These are phyloP conservation scores for Pseudofabraea citricarpa DNA, from an alignment of 2,329 filamentous ascomycete genomes.

Conservation along the genomic window DNA sequence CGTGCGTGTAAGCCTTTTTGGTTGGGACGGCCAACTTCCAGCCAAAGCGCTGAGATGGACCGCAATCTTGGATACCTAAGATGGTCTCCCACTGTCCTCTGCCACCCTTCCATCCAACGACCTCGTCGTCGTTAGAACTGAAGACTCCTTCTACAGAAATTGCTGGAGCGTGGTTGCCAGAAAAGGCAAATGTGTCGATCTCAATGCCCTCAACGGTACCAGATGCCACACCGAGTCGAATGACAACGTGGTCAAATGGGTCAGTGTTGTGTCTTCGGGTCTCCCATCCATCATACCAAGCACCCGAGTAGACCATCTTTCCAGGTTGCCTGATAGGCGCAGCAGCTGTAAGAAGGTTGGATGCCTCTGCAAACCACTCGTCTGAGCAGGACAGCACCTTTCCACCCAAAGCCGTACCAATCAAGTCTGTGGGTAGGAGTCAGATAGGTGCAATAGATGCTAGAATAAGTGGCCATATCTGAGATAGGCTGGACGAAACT, in stretches of 20 bases:
- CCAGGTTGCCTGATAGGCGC: constrained; percentile 58
- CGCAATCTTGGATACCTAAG: constrained; percentile 64
- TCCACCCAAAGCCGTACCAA: constrained; percentile 57
- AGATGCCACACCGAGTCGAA: constrained; percentile 63
- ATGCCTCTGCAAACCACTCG: constrained; percentile 64
- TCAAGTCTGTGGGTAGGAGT: constrained; percentile 54
- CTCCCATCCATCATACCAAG: constrained; percentile 70
- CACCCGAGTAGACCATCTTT: constrained; percentile 65
- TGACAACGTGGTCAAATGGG: constrained; percentile 62
- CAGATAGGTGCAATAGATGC: too few species aligned
- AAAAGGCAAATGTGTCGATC: constrained; percentile 78
- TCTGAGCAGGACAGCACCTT: constrained; percentile 62
- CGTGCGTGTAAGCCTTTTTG: constrained; percentile 70
- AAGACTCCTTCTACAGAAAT: constrained; percentile 76
- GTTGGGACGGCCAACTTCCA: constrained; percentile 62
- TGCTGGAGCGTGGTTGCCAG: constrained; percentile 75
- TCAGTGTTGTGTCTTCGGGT: constrained; percentile 61
- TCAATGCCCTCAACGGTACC: constrained; percentile 71
- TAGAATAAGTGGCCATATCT: too few species aligned
- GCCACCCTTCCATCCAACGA: constrained; percentile 54
- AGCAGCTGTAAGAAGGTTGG: constrained; percentile 60
- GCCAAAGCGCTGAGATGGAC: constrained; percentile 66
- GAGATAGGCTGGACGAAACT: too few species aligned
- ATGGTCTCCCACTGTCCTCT: constrained; percentile 68
- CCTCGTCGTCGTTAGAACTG: constrained; percentile 58